Percentiles rank a stretch among this genome's conserved stretches.
These are phyloP conservation scores for Volutella citrinella DNA, from an alignment of 2,329 filamentous ascomycete genomes.

Conservation along the genomic window DNA sequence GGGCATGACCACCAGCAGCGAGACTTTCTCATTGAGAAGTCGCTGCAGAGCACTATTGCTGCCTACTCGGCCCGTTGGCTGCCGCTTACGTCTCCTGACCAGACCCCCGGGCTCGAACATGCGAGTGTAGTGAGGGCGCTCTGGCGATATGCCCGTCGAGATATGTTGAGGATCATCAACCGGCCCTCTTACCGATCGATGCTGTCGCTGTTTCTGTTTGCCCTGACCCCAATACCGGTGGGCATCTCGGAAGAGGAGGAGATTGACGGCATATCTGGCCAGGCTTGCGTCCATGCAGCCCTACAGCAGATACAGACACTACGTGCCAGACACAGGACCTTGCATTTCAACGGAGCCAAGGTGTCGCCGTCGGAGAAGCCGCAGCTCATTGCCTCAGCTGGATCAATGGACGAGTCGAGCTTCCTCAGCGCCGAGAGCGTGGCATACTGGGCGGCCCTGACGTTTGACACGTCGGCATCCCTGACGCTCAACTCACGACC, in stretches of 20 bases:
- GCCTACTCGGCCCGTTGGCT: constrained; percentile 30
- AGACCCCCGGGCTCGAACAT: constrained; percentile 8
- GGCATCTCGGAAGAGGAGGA: constrained; percentile 40
- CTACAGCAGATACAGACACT: constrained; percentile 39
- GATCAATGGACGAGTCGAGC: constrained; percentile 25
- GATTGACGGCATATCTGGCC: constrained; percentile 35
- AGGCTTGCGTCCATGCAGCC: constrained; percentile 38
- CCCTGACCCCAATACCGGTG: constrained; percentile 36
- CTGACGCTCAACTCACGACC: constrained; percentile 39
- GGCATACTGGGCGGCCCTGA: constrained; percentile 40
- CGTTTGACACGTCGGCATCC: constrained; percentile 40
- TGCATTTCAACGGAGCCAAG: constrained; percentile 39
- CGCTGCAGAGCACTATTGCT: constrained; percentile 24
- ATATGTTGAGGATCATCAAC: constrained; percentile 40
- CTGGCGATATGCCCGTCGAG: constrained; percentile 35
- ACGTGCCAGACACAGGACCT: constrained; percentile 35
- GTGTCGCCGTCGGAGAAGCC: constrained; percentile 27
- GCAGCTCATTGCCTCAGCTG: constrained; percentile 19
- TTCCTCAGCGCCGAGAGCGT: constrained; percentile 37
- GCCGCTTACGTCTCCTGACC: constrained; percentile 15
- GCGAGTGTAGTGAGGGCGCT: constrained; percentile 18
- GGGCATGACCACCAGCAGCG: too few species aligned
- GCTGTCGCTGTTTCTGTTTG: constrained; percentile 37
- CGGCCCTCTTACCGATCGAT: constrained; percentile 39
- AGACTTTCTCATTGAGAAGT: constrained; percentile 22